Evolutionary conservation across 192 early-diverging fungal species (phyloP).

Genomic region (Thoreauomyces humboldtii): DNA sequence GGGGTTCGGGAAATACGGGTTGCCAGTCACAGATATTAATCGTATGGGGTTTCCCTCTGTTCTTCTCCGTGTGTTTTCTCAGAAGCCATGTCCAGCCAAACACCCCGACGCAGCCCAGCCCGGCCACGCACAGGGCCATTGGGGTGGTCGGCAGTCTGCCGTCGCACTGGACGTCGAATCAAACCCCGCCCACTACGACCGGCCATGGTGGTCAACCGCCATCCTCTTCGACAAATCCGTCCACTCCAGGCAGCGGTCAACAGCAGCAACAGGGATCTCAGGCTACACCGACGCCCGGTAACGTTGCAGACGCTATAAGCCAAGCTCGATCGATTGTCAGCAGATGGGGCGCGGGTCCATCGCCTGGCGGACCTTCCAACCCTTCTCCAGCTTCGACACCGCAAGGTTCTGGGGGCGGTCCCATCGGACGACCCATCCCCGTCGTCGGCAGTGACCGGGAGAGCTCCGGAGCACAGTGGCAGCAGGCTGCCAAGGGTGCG

Average conservation of each 20-base stretch:
- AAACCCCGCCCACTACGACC: neutral
- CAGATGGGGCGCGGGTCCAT: too few species aligned
- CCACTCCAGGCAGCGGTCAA: neutral
- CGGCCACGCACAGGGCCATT: neutral
- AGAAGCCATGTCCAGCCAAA: neutral
- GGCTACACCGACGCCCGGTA: too few species aligned
- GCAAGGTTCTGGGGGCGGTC: too few species aligned
- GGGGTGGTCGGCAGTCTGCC: slow-evolving; percentile 4
- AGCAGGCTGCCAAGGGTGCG: slow-evolving; percentile 11
- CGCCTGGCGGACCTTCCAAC: too few species aligned
- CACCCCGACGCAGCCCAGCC: neutral
- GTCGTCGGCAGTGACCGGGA: slow-evolving; percentile 33
- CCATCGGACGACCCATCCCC: slow-evolving; percentile 31
- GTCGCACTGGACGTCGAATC: slow-evolving; percentile 1
- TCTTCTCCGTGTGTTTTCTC: neutral
- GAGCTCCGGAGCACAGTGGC: slow-evolving; percentile 8
- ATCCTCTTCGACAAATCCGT: neutral
- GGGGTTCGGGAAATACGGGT: too few species aligned
- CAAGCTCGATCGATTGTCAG: too few species aligned
- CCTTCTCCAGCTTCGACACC: too few species aligned
- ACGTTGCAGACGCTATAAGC: too few species aligned
- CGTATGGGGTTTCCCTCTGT: neutral
- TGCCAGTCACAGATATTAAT: too few species aligned
- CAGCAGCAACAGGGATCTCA: too few species aligned
- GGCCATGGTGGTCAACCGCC: neutral